A percentile compares a stretch with the other conserved stretches of the same genome.
These are phyloP conservation scores for Alternaria panax DNA, from an alignment of 2,329 filamentous ascomycete species.

Conservation along the genomic window DNA sequence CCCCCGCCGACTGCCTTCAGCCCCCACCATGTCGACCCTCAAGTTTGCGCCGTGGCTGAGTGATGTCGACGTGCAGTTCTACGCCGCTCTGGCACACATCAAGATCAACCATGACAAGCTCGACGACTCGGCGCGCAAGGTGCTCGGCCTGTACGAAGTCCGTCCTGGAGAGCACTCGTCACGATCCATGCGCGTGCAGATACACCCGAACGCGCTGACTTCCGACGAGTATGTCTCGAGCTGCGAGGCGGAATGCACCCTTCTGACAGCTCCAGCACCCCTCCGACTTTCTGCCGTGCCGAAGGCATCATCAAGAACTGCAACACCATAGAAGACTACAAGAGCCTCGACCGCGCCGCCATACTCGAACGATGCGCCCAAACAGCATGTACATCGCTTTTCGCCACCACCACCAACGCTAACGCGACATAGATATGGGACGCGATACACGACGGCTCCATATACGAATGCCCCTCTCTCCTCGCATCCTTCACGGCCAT, in stretches of 20 bases:
- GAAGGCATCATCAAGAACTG: constrained; percentile 96
- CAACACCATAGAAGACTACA: constrained; percentile 95
- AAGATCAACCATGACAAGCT: constrained; percentile 98
- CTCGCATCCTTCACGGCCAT: constrained; percentile 88
- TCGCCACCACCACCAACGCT: background rate
- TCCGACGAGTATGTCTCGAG: constrained; percentile 73
- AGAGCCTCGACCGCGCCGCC: constrained; percentile 77
- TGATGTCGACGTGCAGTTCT: constrained; percentile 95
- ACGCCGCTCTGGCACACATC: constrained; percentile 85
- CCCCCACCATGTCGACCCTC: constrained; percentile 54
- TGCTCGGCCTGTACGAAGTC: constrained; percentile 89
- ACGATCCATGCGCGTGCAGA: constrained; percentile 86
- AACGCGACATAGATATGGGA: constrained; percentile 79
- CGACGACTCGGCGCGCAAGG: constrained; percentile 85
- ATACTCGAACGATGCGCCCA: constrained; percentile 80
- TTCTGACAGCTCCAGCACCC: constrained; percentile 35
- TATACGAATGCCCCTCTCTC: constrained; percentile 92
- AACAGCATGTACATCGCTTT: constrained; percentile 65
- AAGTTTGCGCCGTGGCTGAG: constrained; percentile 91
- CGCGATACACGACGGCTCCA: constrained; percentile 93
- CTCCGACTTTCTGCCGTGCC: constrained; percentile 70
- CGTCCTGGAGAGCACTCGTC: constrained; percentile 73
- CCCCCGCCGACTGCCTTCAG: constrained; percentile 3
- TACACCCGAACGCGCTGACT: constrained; percentile 84
- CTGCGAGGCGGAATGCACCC: background rate